Evolutionary conservation across 805 yeast genomes (phyloP), one percentile per base, ranked within the genome.

Genomic region (Starmerella riodocensis): DNA sequence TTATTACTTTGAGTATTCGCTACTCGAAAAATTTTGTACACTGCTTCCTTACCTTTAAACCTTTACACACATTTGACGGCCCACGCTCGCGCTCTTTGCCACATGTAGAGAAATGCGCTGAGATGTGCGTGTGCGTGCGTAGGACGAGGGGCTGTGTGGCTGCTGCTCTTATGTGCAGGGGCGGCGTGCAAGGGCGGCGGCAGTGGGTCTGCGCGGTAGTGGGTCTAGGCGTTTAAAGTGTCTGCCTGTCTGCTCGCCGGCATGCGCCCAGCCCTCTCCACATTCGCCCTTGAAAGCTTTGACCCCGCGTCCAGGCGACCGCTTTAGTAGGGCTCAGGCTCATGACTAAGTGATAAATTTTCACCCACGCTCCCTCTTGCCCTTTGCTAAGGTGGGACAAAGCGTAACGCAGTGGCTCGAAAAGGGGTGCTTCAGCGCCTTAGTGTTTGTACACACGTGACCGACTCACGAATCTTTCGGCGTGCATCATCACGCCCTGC

Each of bases 281-380:
- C 8, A 24, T 9, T 24, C 26, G 12, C 8, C 8, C 12, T 24
- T 24, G 26, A 12, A 24, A 8, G 26, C 26, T 7, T 19, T 6
- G 20, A 14, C 7, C 8, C 32, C 22, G 32, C 11, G 19, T 6
- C 7, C 32, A 29, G 34, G 26, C 17, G 34, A 12, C 14, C 11
- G 5, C 6, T 7, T n/a, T n/a, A n/a, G 16, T 16, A 28, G 39
- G 39, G 39, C 34, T 9, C n/a, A 35, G 39, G 39, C 19, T 24
- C 19, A 6, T 35, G 12, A 35, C 39, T 16, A 26, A 35, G 11
- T 4, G 6, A 18, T 16, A 29, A 34, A 8, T 26, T 34, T 34
- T 25, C 16, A n/a, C 14, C 14, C 9, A 14, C 24, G 16, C 24
- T 24, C 26, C 26, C 8, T 8, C 26, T 9, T 12, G 26, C 12